These are phyloP conservation scores for Oldenlandia corymbosa DNA, from an alignment of 257 asterid species.

Conservation along the genomic window DNA sequence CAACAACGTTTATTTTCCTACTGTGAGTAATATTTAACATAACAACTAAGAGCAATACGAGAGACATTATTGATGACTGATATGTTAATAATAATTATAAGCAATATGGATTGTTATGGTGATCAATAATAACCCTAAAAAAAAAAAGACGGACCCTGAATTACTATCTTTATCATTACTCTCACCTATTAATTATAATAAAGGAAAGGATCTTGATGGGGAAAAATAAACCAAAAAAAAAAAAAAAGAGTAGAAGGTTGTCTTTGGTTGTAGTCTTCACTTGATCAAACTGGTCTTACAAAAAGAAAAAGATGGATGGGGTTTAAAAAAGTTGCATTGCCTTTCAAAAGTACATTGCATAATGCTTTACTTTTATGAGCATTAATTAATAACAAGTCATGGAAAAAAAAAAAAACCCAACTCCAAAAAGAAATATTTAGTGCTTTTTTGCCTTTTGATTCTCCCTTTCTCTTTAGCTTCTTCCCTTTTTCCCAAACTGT, in stretches of 20 bases:
- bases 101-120: too few relatives aligned
- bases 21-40: too few relatives aligned
- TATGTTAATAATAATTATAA: too few relatives aligned
- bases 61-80: too few relatives aligned
- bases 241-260: constrained; percentile 34
- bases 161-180: too few relatives aligned
- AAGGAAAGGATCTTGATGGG: too few relatives aligned
- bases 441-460: constrained; percentile 34
- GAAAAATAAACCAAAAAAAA: not conserved
- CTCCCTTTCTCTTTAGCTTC: constrained; percentile 17
- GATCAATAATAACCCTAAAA: too few relatives aligned
- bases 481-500: constrained; percentile 22
- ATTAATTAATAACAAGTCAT: not conserved
- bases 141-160: too few relatives aligned
- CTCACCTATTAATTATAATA: too few relatives aligned
- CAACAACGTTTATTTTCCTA: too few relatives aligned
- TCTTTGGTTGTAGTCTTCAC: constrained; percentile 30
- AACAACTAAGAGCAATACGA: too few relatives aligned
- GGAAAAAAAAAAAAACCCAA: constrained; percentile 9
- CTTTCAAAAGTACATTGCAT: constrained; percentile 44
- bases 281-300: constrained; percentile 25
- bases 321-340: constrained; percentile 45
- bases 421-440: constrained; percentile 34
- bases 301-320: constrained; percentile 31
- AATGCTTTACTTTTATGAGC: constrained; percentile 39